Evolutionary conservation across 2,329 filamentous ascomycete genomes (phyloP).

Genomic region (Botrytis aclada): DNA sequence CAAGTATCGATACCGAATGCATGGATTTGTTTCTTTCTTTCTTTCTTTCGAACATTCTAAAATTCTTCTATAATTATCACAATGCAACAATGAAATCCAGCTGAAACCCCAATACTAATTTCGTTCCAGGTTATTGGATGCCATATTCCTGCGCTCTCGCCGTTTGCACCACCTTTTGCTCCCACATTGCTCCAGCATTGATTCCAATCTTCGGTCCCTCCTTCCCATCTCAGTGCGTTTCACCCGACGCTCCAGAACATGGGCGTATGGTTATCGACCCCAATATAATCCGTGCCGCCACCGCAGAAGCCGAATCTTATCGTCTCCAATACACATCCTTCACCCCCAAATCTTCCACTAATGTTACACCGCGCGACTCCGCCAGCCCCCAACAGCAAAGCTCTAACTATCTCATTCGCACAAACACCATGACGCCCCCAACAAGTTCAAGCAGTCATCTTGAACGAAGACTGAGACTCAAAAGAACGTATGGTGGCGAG

Average conservation of each 20-base stretch:
- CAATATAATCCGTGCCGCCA: conserved; percentile 52
- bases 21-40: background rate
- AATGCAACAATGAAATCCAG: conserved; percentile 22
- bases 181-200: conserved; percentile 75
- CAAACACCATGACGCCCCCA: conserved; percentile 22
- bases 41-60: background rate
- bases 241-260: conserved; percentile 60
- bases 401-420: background rate
- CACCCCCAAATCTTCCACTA: conserved; percentile 26
- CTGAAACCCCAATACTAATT: background rate
- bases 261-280: conserved; percentile 64
- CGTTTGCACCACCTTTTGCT: conserved; percentile 86
- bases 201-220: conserved; percentile 85
- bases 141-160: conserved; percentile 83
- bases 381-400: conserved; percentile 15
- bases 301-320: conserved; percentile 47
- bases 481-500: conserved; percentile 38
- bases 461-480: conserved; percentile 34
- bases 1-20: background rate
- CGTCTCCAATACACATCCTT: conserved; percentile 36
- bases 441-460: conserved; percentile 23
- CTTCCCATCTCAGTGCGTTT: conserved; percentile 72
- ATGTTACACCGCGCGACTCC: conserved; percentile 2
- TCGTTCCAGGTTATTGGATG: conserved; percentile 86
- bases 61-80: background rate